Evolutionary conservation across 495 filamentous ascomycete species (phyloP).

Genomic region (Aspergillus egyptiacus): DNA sequence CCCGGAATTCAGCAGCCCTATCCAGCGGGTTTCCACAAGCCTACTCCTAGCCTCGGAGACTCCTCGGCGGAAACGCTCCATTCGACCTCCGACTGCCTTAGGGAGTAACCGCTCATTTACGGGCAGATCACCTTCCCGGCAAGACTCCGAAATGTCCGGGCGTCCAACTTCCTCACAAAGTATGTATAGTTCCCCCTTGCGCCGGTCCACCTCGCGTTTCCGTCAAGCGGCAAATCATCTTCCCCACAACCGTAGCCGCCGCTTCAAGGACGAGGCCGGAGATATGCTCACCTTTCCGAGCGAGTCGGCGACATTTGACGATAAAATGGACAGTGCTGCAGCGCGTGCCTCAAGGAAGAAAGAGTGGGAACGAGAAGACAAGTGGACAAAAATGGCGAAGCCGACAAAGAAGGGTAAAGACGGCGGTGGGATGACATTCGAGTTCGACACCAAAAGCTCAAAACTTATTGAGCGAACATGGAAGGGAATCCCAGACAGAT

Average conservation of each 20-base stretch:
- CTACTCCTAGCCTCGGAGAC: conserved; percentile 58
- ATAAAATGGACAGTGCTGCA: conserved; percentile 45
- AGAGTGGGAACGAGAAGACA: conserved; percentile 80
- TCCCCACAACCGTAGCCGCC: conserved; percentile 68
- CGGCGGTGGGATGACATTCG: conserved; percentile 83
- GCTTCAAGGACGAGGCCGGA: conserved; percentile 74
- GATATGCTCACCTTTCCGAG: conserved; percentile 83
- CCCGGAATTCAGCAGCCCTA: conserved; percentile 44
- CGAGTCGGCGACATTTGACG: conserved; percentile 54
- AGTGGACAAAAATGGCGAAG: conserved; percentile 96
- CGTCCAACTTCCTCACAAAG: conserved; percentile 45
- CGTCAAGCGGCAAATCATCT: conserved; percentile 67
- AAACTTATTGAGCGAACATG: conserved; percentile 89
- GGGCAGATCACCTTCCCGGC: conserved; percentile 50
- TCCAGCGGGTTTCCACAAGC: conserved; percentile 62
- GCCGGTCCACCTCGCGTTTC: conserved; percentile 39
- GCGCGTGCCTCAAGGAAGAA: conserved; percentile 63
- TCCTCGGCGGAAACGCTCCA: conserved; percentile 51
- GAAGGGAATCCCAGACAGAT: conserved; percentile 98
- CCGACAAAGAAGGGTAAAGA: conserved; percentile 46
- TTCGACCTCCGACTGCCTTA: conserved; percentile 42
- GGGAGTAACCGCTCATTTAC: conserved; percentile 42
- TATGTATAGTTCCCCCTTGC: conserved; percentile 34
- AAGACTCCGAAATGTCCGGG: conserved; percentile 30
- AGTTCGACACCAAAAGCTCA: conserved; percentile 76